Base-by-base conservation (phyloP, 495 filamentous ascomycete genomes). In the Penicillium lividum region DNA sequence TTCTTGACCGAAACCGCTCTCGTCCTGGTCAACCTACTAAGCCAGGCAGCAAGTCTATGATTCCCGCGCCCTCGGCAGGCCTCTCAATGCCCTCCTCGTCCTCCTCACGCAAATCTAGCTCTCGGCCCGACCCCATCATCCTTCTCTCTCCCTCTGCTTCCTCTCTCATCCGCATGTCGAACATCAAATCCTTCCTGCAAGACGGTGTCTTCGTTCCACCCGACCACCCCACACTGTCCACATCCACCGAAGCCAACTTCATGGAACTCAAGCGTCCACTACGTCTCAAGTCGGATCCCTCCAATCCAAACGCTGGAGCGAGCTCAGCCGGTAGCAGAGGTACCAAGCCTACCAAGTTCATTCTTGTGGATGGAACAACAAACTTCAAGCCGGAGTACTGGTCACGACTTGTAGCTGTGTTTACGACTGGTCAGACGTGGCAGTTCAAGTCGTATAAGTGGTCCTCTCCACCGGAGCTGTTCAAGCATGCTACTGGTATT, bases 381-480 rank as follows among this genome's bases (percentile, higher is more conserved):
- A 88, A 95, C 73, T 99, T 99, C 80, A 94, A 94, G 71, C 94
- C 94, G 1, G 93, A 98, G 68, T 97, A 98, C 77, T 99, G 94
- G 94, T 85, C 87, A 56, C 87, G 95, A 18, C 90, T 99, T 9
- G 94, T 98, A 8, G 95, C 91, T 8, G 92, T 99, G 46, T 99
- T 99, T 75, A 99, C 94, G 0, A 99, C 94, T 8, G 94, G 94
- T 25, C 94, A 99, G 73, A 87, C 89, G 10, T 99, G 94, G 94
- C 94, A 99, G 73, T 99, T 98, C 77, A 96, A 96, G 75, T 88
- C 86, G 47, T 99, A 98, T 82, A 95, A 94, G 76, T 98, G 94
- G 93, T 87, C 88, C 57, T 85, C 91, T 28, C 90, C 95, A 5
- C 76, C 84, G 3, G 94, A 98, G 60, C 80, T 99, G 31, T 99